These are phyloP conservation scores for Colletotrichum sp. DNA, from an alignment of 2,329 filamentous ascomycete genomes.

Conservation along the genomic window DNA sequence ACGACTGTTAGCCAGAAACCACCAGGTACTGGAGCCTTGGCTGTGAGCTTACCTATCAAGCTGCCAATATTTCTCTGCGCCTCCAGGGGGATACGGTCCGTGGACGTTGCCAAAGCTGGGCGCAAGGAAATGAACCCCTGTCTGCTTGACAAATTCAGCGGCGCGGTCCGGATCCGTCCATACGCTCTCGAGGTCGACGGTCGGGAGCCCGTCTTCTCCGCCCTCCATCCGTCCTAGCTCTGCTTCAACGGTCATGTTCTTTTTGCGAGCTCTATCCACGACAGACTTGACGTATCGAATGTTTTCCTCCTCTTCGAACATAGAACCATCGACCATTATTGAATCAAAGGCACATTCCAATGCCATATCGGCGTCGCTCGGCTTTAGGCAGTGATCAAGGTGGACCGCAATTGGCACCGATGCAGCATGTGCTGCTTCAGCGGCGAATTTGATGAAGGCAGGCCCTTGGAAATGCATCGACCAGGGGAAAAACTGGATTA, in stretches of 20 bases:
- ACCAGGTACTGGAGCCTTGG: neutral
- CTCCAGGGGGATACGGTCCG: neutral
- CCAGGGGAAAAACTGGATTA: neutral
- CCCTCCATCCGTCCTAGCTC: neutral
- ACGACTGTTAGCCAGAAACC: neutral
- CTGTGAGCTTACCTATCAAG: neutral
- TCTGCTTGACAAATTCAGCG: neutral
- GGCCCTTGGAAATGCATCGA: neutral
- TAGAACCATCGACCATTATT: neutral
- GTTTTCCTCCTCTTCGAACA: neutral
- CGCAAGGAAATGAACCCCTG: neutral
- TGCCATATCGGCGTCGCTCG: neutral
- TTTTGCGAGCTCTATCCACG: neutral
- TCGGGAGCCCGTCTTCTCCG: neutral
- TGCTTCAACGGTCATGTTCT: neutral
- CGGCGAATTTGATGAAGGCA: neutral
- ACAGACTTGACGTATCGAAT: neutral
- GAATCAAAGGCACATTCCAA: neutral
- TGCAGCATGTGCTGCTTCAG: neutral
- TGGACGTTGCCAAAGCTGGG: neutral
- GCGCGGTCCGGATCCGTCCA: neutral
- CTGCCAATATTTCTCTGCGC: neutral
- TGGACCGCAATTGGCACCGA: neutral
- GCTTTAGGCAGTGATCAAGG: neutral
- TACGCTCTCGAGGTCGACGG: neutral